These are phyloP conservation scores for Ceratocystis papillata DNA, from an alignment of 2,329 filamentous ascomycete genomes.

Conservation along the genomic window DNA sequence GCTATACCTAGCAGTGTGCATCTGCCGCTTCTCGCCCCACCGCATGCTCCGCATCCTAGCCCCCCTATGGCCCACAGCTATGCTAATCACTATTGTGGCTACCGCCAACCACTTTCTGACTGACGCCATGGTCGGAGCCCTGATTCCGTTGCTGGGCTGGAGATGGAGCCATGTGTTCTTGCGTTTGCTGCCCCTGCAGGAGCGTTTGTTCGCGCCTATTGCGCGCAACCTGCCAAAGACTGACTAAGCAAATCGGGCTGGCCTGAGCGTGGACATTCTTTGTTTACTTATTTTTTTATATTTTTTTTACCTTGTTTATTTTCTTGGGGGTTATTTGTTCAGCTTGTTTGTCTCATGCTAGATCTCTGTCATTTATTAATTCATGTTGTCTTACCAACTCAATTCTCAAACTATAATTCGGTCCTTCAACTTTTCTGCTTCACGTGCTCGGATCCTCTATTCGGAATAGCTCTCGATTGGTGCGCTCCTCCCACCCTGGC, in stretches of 20 bases:
- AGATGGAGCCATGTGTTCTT: slow-evolving; percentile 28
- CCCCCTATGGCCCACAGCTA: slow-evolving; percentile 36
- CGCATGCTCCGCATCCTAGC: slow-evolving; percentile 31
- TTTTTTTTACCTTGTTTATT: not conserved
- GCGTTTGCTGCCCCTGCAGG: slow-evolving; percentile 29
- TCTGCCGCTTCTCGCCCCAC: slow-evolving; percentile 36
- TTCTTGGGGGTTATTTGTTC: not conserved
- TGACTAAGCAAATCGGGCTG: slow-evolving; percentile 15
- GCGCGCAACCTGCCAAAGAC: slow-evolving; percentile 19
- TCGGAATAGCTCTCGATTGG: not conserved
- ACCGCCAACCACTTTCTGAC: slow-evolving; percentile 35
- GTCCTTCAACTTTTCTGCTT: not conserved
- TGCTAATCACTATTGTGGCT: slow-evolving; percentile 35
- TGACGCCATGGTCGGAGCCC: slow-evolving; percentile 32
- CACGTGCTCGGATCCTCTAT: slow-evolving; percentile 9
- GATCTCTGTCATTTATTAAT: slow-evolving; percentile 6
- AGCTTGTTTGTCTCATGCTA: not conserved
- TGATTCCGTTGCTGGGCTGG: slow-evolving; percentile 33
- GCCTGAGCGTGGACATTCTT: not conserved
- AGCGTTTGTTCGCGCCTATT: slow-evolving; percentile 27
- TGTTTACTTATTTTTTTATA: not conserved
- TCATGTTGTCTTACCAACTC: not conserved
- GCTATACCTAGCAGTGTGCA: slow-evolving; percentile 32
- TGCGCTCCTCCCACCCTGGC: not conserved
- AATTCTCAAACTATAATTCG: not conserved